These are phyloP conservation scores for Exophiala sp. DNA, from an alignment of 2,329 filamentous ascomycete genomes.

Conservation along the genomic window DNA sequence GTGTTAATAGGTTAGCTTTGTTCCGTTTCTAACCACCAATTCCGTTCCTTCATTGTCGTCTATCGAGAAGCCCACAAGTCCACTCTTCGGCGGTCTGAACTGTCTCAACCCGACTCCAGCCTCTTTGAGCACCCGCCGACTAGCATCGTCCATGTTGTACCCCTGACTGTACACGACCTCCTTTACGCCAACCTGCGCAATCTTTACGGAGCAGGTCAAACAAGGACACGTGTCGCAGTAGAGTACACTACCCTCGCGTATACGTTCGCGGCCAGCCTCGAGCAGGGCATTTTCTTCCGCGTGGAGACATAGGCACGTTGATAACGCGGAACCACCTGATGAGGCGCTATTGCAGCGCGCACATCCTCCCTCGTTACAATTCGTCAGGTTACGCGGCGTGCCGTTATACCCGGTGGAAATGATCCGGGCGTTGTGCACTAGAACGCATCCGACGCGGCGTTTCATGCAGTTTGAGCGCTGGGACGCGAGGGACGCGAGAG, in stretches of 20 bases:
- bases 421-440: slow-evolving; percentile 75
- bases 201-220: slow-evolving; percentile 97
- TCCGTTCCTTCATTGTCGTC: slow-evolving; percentile 5
- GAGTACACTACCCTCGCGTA: slow-evolving; percentile 74
- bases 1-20: no score
- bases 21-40: slow-evolving; percentile 3
- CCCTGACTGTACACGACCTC: slow-evolving; percentile 93
- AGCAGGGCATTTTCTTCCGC: slow-evolving; percentile 96
- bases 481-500: slow-evolving; percentile 84
- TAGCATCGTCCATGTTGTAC: slow-evolving; percentile 89
- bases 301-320: slow-evolving; percentile 93
- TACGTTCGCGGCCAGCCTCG: slow-evolving; percentile 87
- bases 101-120: slow-evolving; percentile 83
- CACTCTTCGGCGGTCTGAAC: slow-evolving; percentile 48
- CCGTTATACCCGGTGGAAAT: slow-evolving; percentile 97
- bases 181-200: slow-evolving; percentile 89
- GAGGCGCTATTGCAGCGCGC: slow-evolving; percentile 72
- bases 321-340: slow-evolving; percentile 67
- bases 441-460: slow-evolving; percentile 86
- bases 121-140: slow-evolving; percentile 75
- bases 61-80: slow-evolving; percentile 14
- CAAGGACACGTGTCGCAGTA: slow-evolving; percentile 98
- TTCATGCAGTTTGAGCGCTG: slow-evolving; percentile 98
- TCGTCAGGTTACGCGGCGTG: slow-evolving; percentile 81
- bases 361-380: slow-evolving; percentile 93